Conservation (phyloP, 768 basidiomycete genomes). For the Tylopilus sp. region DNA sequence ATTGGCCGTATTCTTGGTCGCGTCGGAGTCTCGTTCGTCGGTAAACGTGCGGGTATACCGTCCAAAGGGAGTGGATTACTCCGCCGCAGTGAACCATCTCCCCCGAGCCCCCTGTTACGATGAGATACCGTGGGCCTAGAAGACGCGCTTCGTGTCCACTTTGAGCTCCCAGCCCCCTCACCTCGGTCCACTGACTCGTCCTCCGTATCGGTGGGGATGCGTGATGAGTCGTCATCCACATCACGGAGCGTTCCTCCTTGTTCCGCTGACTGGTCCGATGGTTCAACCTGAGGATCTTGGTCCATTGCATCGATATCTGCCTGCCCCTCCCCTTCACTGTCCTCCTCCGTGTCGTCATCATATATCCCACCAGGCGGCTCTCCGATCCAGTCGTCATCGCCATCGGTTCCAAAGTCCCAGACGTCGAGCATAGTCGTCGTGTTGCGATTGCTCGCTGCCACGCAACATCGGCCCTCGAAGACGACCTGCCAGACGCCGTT, state of each 20-base stretch:
- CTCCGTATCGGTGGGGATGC: slow-evolving; percentile 27
- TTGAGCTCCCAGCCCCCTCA: slow-evolving; percentile 27
- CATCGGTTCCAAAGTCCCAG: slow-evolving; percentile 81
- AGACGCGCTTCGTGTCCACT: slow-evolving; percentile 27
- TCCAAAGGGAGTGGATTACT: slow-evolving; percentile 26
- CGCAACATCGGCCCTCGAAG: slow-evolving; percentile 91
- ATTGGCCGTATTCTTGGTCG: slow-evolving; percentile 51
- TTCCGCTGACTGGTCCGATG: slow-evolving; percentile 31
- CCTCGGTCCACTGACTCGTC: slow-evolving; percentile 33
- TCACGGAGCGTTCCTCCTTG: slow-evolving; percentile 28
- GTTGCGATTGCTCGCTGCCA: slow-evolving; percentile 85
- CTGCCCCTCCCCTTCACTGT: slow-evolving; percentile 47
- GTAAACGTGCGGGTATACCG: slow-evolving; percentile 35
- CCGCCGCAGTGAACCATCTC: slow-evolving; percentile 26
- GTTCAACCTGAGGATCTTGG: slow-evolving; percentile 46
- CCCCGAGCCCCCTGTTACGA: slow-evolving; percentile 15
- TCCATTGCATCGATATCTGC: slow-evolving; percentile 73
- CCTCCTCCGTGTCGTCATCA: slow-evolving; percentile 57
- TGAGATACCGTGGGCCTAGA: slow-evolving; percentile 15
- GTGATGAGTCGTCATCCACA: slow-evolving; percentile 24
- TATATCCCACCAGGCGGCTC: slow-evolving; percentile 74
- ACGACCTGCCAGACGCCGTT: slow-evolving; percentile 98
- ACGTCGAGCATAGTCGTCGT: slow-evolving; percentile 80
- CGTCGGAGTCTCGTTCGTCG: slow-evolving; percentile 57
- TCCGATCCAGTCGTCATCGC: slow-evolving; percentile 78